A percentile compares a stretch with the other conserved stretches of the same genome.
Conservation (phyloP, 192 early-diverging fungal genomes). For the Phlyctochytrium bullatum region DNA sequence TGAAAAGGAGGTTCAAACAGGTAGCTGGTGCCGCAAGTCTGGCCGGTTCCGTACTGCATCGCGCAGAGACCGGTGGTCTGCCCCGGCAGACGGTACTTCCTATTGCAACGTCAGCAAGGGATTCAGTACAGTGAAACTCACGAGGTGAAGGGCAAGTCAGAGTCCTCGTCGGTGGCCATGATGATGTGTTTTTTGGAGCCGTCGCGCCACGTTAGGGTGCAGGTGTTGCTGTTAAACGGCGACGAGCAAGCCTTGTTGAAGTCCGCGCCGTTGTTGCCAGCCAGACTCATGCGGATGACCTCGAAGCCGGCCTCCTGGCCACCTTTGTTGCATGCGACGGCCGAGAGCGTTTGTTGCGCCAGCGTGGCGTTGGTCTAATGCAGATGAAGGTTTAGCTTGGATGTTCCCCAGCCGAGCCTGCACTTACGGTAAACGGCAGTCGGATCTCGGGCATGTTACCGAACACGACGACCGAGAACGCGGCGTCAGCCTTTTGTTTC, state of each 20-base stretch:
- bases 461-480: conserved; percentile 34
- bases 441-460: conserved; percentile 28
- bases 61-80: conserved; percentile 24
- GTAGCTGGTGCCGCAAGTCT: neutral
- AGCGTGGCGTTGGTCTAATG: conserved; percentile 1
- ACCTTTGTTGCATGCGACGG: conserved; percentile 20
- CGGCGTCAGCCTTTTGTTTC: conserved; percentile 25
- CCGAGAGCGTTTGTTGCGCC: conserved; percentile 7
- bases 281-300: conserved; percentile 35
- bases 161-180: conserved; percentile 44
- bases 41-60: conserved; percentile 8
- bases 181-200: conserved; percentile 27
- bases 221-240: conserved; percentile 3
- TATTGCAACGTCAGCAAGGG: neutral
- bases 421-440: conserved; percentile 32
- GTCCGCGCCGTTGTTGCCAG: conserved; percentile 22
- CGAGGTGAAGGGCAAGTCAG: conserved; percentile 25
- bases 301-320: conserved; percentile 42
- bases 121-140: neutral
- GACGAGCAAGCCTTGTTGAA: conserved; percentile 6
- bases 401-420: conserved; percentile 10
- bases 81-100: conserved; percentile 19
- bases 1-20: conserved; percentile 24
- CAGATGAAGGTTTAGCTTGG: neutral
- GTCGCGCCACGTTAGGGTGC: conserved; percentile 26